Evolutionary conservation across 176 grass and related monocot genomes (phyloP).

Genomic region (Puccinellia tenuiflora): DNA sequence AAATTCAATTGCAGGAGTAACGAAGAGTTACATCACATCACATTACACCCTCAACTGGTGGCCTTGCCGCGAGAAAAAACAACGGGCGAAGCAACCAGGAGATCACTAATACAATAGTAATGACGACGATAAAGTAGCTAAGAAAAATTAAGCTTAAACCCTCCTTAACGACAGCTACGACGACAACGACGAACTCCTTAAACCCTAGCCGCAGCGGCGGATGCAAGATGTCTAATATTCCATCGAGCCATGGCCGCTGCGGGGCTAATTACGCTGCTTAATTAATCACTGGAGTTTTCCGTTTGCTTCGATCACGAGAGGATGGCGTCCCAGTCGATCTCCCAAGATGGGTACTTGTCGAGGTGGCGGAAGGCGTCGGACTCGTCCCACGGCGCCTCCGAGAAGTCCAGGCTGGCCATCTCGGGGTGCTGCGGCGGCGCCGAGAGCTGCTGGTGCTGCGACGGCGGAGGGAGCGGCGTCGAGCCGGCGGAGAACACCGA

Average conservation of each 20-base stretch:
- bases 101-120: conserved; percentile 34
- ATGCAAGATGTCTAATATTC: conserved; percentile 89
- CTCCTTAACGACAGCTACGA: conserved; percentile 17
- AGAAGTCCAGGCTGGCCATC: conserved; percentile 86
- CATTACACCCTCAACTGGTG: conserved; percentile 49
- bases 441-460: conserved; percentile 3
- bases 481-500: conserved; percentile 43
- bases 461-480: neutral
- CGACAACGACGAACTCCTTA: conserved; percentile 35
- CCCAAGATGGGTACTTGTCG: conserved; percentile 63
- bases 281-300: neutral
- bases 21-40: conserved; percentile 43
- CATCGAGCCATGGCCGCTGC: conserved; percentile 38
- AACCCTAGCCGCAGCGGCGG: conserved; percentile 47
- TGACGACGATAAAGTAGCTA: conserved; percentile 6
- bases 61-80: conserved; percentile 46
- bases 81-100: conserved; percentile 51
- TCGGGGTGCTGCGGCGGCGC: conserved; percentile 45
- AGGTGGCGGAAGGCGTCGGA: conserved; percentile 55
- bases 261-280: conserved; percentile 18
- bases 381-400: conserved; percentile 89
- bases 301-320: conserved; percentile 46
- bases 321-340: conserved; percentile 99
- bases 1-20: conserved; percentile 28
- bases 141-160: conserved; percentile 36